These are phyloP conservation scores for Schizothecium vesticola DNA, from an alignment of 495 filamentous ascomycete species.

Conservation along the genomic window DNA sequence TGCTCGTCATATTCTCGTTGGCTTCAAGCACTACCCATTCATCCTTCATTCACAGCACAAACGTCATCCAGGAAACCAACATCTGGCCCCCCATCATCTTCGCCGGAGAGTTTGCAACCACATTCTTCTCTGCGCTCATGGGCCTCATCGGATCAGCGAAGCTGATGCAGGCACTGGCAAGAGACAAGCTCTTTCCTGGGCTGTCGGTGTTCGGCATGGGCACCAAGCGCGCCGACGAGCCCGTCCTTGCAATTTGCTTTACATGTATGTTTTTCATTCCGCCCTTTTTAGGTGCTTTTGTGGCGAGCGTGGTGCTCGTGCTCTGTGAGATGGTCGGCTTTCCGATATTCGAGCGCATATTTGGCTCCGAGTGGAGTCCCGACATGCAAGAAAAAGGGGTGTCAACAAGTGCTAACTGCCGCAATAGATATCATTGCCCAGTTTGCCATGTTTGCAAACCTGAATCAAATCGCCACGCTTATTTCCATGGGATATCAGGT, in stretches of 20 bases:
- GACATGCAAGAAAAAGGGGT: not conserved
- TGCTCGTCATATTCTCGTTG: slow-evolving; percentile 73
- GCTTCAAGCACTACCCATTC: slow-evolving; percentile 68
- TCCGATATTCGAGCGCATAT: too few species aligned
- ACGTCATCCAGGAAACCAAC: slow-evolving; percentile 75
- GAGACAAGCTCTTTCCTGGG: slow-evolving; percentile 75
- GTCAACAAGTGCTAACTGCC: not conserved
- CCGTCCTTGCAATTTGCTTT: slow-evolving; percentile 67
- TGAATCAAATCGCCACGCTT: slow-evolving; percentile 84
- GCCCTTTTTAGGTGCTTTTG: not conserved
- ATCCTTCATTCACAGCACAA: slow-evolving; percentile 69
- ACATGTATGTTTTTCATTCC: slow-evolving; percentile 43
- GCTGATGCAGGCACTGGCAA: slow-evolving; percentile 75
- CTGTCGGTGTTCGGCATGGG: slow-evolving; percentile 71
- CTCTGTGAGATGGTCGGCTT: too few species aligned
- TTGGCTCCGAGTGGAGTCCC: too few species aligned
- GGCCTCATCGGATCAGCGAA: slow-evolving; percentile 85
- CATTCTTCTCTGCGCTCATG: slow-evolving; percentile 82
- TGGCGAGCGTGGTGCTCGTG: too few species aligned
- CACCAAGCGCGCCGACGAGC: slow-evolving; percentile 68
- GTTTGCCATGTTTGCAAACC: slow-evolving; percentile 73
- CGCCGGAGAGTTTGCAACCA: slow-evolving; percentile 74
- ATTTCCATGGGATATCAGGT: slow-evolving; percentile 86
- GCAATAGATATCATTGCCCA: slow-evolving; percentile 56
- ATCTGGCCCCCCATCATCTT: slow-evolving; percentile 67